Evolutionary conservation across 306 rosid species (phyloP).

Genomic region (Dalbergia cultrata): DNA sequence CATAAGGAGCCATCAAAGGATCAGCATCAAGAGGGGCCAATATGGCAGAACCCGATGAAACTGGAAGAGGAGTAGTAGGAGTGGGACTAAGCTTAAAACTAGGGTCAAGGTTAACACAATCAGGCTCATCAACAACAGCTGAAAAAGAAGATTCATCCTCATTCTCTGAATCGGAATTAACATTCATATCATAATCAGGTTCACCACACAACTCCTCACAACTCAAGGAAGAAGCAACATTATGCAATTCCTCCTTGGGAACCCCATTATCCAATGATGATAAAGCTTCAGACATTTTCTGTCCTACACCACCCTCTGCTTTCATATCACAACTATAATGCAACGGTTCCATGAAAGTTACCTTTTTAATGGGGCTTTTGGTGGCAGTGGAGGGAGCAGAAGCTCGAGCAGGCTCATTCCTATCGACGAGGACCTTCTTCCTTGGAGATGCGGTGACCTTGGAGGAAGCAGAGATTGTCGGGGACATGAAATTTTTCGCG

Average conservation of each 20-base stretch:
- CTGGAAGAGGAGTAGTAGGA: slow-evolving; percentile 47
- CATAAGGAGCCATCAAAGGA: slow-evolving; percentile 74
- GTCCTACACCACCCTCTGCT: slow-evolving; percentile 5
- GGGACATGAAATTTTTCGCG: slow-evolving; percentile 83
- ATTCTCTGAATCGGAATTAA: slow-evolving; percentile 6
- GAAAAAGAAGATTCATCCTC: slow-evolving; percentile 21
- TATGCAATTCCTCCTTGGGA: slow-evolving; percentile 42
- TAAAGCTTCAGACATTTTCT: slow-evolving; percentile 39
- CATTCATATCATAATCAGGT: background rate
- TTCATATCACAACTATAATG: slow-evolving; percentile 17
- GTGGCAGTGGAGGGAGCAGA: slow-evolving; percentile 49
- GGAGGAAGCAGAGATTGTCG: slow-evolving; percentile 85
- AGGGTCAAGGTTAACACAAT: slow-evolving; percentile 72
- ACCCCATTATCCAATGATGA: slow-evolving; percentile 15
- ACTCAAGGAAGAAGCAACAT: slow-evolving; percentile 38
- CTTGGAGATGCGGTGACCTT: slow-evolving; percentile 74
- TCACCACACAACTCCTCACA: slow-evolving; percentile 44
- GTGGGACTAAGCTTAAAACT: slow-evolving; percentile 76
- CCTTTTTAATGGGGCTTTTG: slow-evolving; percentile 58
- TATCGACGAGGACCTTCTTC: slow-evolving; percentile 73
- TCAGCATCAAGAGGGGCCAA: slow-evolving; percentile 70
- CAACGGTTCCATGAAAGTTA: slow-evolving; percentile 56
- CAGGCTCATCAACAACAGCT: slow-evolving; percentile 53
- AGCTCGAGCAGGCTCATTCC: slow-evolving; percentile 68
- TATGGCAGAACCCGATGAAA: slow-evolving; percentile 37